These are phyloP conservation scores for Oryza meyeriana DNA, from an alignment of 176 grass and related monocot genomes.

Conservation along the genomic window DNA sequence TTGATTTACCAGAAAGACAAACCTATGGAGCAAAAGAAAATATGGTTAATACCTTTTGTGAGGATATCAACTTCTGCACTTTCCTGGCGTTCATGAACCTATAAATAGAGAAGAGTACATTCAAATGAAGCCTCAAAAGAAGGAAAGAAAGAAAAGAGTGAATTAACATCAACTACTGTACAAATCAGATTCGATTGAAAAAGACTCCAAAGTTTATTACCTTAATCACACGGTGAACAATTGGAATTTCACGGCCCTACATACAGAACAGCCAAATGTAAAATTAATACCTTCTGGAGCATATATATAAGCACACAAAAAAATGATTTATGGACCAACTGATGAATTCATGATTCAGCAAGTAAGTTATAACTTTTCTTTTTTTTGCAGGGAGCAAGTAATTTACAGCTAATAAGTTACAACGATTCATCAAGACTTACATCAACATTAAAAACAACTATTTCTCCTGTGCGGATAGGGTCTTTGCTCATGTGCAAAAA, in stretches of 20 bases:
- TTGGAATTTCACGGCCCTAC: constrained; percentile 80
- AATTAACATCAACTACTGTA: not conserved
- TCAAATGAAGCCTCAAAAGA: not conserved
- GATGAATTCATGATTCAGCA: not conserved
- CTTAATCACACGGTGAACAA: constrained; percentile 96
- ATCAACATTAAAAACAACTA: constrained; percentile 77
- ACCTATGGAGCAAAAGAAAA: not conserved
- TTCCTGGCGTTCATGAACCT: constrained; percentile 75
- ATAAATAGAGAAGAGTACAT: constrained; percentile 16
- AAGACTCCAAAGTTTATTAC: constrained; percentile 23
- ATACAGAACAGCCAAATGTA: constrained; percentile 18
- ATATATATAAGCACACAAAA: constrained; percentile 8
- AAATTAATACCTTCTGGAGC: not conserved
- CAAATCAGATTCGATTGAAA: not conserved
- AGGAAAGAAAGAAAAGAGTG: not conserved
- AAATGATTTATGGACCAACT: not conserved
- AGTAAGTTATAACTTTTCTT: too few relatives aligned
- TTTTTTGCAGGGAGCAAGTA: too few relatives aligned
- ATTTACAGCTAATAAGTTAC: not conserved
- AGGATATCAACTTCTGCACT: constrained; percentile 66
- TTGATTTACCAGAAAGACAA: not conserved
- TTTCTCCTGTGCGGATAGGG: constrained; percentile 76
- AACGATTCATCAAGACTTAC: constrained; percentile 38
- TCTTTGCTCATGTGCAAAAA: constrained; percentile 75
- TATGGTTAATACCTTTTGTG: constrained; percentile 74